Percentiles rank a stretch among this genome's conserved stretches.
These are phyloP conservation scores for Sporormia fimetaria DNA, from an alignment of 495 filamentous ascomycete genomes.

Conservation along the genomic window DNA sequence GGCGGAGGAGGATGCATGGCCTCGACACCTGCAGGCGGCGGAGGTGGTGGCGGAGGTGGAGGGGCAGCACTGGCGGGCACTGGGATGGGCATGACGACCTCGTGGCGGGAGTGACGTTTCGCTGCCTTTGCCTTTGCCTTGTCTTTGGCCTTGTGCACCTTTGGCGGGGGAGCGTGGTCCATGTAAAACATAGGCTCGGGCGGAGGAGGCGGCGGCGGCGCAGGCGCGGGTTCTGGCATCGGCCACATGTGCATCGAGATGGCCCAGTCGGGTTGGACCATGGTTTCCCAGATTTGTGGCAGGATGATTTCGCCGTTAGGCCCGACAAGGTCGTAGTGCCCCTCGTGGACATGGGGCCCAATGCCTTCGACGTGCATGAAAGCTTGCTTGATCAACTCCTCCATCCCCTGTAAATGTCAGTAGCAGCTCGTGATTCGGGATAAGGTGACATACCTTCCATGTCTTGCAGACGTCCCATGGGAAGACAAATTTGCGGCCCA, in stretches of 20 bases:
- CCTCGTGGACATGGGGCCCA: constrained; percentile 69
- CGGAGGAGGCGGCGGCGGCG: constrained; percentile 20
- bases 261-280: constrained; percentile 75
- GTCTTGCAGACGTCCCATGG: constrained; percentile 69
- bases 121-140: not conserved
- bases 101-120: too few relatives aligned
- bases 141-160: not conserved
- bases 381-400: constrained; percentile 67
- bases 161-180: not conserved
- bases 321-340: constrained; percentile 74
- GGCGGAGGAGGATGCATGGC: too few relatives aligned
- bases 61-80: constrained; percentile 4
- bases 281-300: constrained; percentile 75
- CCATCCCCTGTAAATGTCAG: constrained; percentile 39
- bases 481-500: constrained; percentile 77
- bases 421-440: not conserved
- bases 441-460: constrained; percentile 46
- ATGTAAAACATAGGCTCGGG: not conserved
- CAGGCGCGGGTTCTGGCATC: constrained; percentile 49
- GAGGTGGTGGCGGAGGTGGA: not conserved
- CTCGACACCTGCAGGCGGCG: not conserved
- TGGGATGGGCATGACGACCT: not conserved
- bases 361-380: constrained; percentile 77
- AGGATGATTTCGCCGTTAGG: constrained; percentile 82
- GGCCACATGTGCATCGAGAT: constrained; percentile 99